Evolutionary conservation across 768 basidiomycete species (phyloP), one percentile per base, ranked within the genome.

Genomic region (Sporobolomyces phaffii): DNA sequence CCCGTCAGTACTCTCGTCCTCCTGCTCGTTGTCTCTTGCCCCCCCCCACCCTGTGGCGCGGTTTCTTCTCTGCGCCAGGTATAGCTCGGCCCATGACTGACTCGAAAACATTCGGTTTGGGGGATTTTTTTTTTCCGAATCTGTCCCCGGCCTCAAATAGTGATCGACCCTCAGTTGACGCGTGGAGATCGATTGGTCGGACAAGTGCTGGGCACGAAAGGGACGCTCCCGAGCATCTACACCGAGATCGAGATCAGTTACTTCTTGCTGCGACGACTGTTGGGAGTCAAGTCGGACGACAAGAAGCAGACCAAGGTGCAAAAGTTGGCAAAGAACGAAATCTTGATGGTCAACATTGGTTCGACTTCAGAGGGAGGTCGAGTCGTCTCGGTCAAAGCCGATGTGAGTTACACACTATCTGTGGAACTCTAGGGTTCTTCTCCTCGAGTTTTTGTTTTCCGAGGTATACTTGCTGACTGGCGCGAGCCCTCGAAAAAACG

Each of bases 231-330:
- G 1, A 85, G 88, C 69, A 90, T 99, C 64, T 98, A 90, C 79
- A 88, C 90, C 15, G 91, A 93, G 78, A 82, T 93, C 60, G 91
- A 93, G 78, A 91, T 93, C 76, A 89, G 85, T 73, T 82, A 93
- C 73, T 99, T 97, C 87, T 81, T 98, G 36, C 87, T 99, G 38
- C 89, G 96, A 66, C 86, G 96, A 65, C 80, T 98, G 60, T 84
- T 98, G n/a, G 94, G 96, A 77, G 96, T 99, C 69, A 92, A 93
- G 79, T 91, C 92, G 28, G 94, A 97, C 78, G 96, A 98, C 81
- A 96, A 93, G 82, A 99, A 97, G 78, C 90, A 93, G 77, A 96
- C 96, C 26, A 99, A 92, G 79, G 78, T 79, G 28, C 82, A 89
- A 59, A 96, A 96, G 78, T 83, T 96, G 49, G 83, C 85, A 64